Evolutionary conservation across 768 basidiomycete species (phyloP), one percentile per base, ranked within the genome.

Genomic region (Tricholoma bakamatsutake): DNA sequence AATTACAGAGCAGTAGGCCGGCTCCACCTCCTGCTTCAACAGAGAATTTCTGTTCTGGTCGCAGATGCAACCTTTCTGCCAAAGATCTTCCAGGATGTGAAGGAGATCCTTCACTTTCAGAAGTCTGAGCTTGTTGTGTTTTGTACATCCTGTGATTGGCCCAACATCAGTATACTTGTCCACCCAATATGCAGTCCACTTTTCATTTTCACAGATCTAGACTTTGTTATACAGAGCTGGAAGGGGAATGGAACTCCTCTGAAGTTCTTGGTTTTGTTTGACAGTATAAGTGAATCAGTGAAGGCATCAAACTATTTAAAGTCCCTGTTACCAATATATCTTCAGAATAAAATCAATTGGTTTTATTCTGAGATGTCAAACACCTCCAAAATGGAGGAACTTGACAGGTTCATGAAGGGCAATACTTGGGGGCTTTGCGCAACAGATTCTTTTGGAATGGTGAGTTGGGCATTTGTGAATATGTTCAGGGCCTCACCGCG

Each of bases 381-480:
- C 21, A 50, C 13, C 8, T 37, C 15, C 35, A 37, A 37, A 37
- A 15, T 37, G 21, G 21, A 24, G 21, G 21, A 75, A 37, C 10
- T 37, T 15, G 13, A 37, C 35, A 37, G 35, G 35, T 37, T 37
- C 13, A 37, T 11, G 5, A 37, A 37, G 35, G 35, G 35, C 15
- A 11, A 37, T 37, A 37, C 35, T 37, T 37, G 35, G 35, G 35
- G 35, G 5, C 35, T 37, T 37, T 33, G 2, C 1, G 33, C 7
- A 33, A 8, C 21, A 24, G 21, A 24, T 24, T 24, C 21, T 24
- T 24, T 24, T 24, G 21, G 21, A 24, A 24, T 24, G 33, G 33
- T 33, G 33, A 33, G 33, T 33, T 33, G 33, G 35, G 35, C 21
- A 30, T 24, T 49, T 49, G 12, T 37, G 35, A 15, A 37, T 37